Evolutionary conservation across 805 yeast genomes (phyloP), one percentile per base, ranked within the genome.

Genomic region (Yamadazyma nakazawae): DNA sequence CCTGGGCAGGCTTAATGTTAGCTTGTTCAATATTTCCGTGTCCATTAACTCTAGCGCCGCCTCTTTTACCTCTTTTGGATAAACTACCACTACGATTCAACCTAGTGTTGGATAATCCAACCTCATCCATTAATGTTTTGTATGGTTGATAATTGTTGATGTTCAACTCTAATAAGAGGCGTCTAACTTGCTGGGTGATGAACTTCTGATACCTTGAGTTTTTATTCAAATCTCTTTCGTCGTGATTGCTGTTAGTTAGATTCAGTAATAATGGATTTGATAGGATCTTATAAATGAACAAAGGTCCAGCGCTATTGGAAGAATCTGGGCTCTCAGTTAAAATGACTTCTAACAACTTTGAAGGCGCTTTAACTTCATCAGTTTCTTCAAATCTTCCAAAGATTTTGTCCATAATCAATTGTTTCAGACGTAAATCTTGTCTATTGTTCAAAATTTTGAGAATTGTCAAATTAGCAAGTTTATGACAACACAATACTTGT

Each of bases 101-200:
- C 41, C 73, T 56, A 40, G 62, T 61, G 46, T 61, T 63, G 9
- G 73, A 62, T 34, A 91, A 69, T 2, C 97, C 97, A 51, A 90
- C 92, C 64, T 92, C 98, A 55, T 92, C 98, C 77, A 91, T 79
- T 47, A 94, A 72, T 53, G 96, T 81, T 60, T 88, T 87, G 65
- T 88, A 88, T 31, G 85, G 87, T 61, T 87, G 96, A 43, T 67
- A 71, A 25, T 76, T 69, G 38, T 71, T 56, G 34, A 84, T 74
- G 48, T 79, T 80, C 56, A 78, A 64, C 40, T 84, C 85, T 36
- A 81, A 66, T 47, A 91, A 68, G 6, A 83, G 78, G 39, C 76
- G 69, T 50, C 88, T 78, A 16, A 87, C 82, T 62, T 83, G 85
- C 42, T 72, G 69, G 18, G 80, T 64, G 4, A 88, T 76, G 48